Percentiles rank a stretch among this genome's conserved stretches.
These are phyloP conservation scores for Onygenales sp. DNA, from an alignment of 2,329 filamentous ascomycete species.

Conservation along the genomic window DNA sequence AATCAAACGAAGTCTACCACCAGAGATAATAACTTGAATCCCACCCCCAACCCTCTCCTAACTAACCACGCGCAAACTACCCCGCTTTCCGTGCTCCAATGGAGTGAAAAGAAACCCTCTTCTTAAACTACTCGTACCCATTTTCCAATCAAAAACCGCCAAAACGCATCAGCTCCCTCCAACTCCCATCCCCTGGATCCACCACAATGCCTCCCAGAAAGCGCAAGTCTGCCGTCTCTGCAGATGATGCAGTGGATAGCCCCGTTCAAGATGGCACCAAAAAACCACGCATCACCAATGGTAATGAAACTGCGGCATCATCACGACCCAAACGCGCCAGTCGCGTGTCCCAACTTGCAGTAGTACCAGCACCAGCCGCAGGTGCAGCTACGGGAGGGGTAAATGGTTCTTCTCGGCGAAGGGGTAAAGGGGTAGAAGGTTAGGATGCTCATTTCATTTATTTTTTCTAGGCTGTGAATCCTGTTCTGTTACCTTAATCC, in stretches of 20 bases:
- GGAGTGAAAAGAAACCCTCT: too few relatives aligned
- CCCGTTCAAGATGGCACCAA: neutral
- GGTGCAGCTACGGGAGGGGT: neutral
- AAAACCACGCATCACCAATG: neutral
- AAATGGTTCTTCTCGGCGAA: neutral
- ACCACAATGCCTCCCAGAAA: neutral
- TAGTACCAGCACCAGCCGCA: neutral
- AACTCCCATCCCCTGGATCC: neutral
- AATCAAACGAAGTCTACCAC: too few relatives aligned
- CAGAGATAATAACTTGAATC: too few relatives aligned
- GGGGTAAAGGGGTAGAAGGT: neutral
- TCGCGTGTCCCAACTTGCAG: neutral
- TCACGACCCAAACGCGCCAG: neutral
- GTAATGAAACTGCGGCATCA: neutral
- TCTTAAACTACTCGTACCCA: too few relatives aligned
- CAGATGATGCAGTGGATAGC: too few relatives aligned
- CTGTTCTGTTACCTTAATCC: neutral
- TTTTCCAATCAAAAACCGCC: too few relatives aligned
- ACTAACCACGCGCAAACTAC: too few relatives aligned
- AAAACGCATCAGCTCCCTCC: too few relatives aligned
- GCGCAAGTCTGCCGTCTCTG: neutral
- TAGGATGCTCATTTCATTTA: neutral
- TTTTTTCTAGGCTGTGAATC: neutral
- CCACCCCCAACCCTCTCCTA: too few relatives aligned
- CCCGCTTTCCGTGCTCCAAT: too few relatives aligned